Base-by-base conservation (phyloP, 768 basidiomycete genomes). In the Tricholoma matsutake region DNA sequence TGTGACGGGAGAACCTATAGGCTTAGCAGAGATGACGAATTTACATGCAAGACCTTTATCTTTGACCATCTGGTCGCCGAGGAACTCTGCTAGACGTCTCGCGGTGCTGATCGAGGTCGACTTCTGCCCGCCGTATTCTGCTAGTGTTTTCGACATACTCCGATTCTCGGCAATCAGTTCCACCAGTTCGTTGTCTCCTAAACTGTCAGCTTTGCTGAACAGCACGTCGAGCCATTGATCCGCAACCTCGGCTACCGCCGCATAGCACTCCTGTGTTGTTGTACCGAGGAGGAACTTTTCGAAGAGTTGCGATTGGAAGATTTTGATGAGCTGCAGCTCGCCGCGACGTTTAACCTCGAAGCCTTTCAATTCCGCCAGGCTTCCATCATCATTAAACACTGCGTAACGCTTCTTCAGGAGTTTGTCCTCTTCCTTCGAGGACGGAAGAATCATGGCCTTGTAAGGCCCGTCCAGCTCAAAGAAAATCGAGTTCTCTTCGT, bases 381-480 rank as follows among this genome's bases (percentile, higher is more conserved):
- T 90, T 1, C 96, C 96, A 67, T 99, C 96, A 63, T 96, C 94
- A 67, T 98, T 96, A 79, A 98, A 98, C 8, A 99, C 97, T 6
- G 97, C 97, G 68, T 98, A 99, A 54, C 97, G 91, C 75, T 99
- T 99, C 80, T 99, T 99, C 67, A 99, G 77, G 58, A 99, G 73
- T 71, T 98, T 99, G 73, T 98, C 97, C 73, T 99, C 97, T 75
- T 99, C 97, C 72, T 99, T 99, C 1, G 97, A 98, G 1, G 95
- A 96, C 1, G 97, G 97, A 11, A 99, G 83, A 67, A 98, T 98
- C 97, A 99, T 98, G 6, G 97, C 97, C 65, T 87, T 93, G 79
- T 98, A 99, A 1, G 97, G 97, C 1, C 97, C 97, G 67, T 99
- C 96, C 61, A 99, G 82, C 74, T 99, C 96, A 78, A 99, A 98